Percentiles rank a stretch among this genome's conserved stretches.
phyloP scores from a whole-genome alignment of 768 basidiomycete species.

The Leccinum rimulosum region DNA sequence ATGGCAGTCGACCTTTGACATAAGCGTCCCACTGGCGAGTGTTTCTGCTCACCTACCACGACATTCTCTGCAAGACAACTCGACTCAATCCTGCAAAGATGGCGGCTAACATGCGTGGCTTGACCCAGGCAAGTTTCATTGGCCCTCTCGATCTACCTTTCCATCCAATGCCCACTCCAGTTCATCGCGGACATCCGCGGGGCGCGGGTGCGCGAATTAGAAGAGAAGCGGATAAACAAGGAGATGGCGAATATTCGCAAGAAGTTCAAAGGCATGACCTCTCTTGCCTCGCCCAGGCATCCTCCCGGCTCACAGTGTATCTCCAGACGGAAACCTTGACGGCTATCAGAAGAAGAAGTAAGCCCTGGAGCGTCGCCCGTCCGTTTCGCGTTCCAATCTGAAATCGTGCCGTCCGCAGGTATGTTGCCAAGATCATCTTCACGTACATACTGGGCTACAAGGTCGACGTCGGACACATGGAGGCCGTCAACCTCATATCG shows the following conservation, averaged over 20 bases:
- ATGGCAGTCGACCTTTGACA: constrained; percentile 7
- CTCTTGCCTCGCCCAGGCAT: constrained; percentile 7
- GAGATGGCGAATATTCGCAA: constrained; percentile 99
- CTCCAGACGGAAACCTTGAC: constrained; percentile 76
- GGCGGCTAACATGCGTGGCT: constrained; percentile 89
- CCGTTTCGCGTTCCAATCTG: constrained; percentile 13
- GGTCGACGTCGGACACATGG: constrained; percentile 99
- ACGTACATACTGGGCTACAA: constrained; percentile 99
- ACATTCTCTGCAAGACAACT: neutral
- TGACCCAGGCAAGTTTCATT: constrained; percentile 71
- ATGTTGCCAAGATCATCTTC: constrained; percentile 98
- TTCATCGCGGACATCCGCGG: constrained; percentile 99
- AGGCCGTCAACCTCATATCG: constrained; percentile 96
- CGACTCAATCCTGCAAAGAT: constrained; percentile 38
- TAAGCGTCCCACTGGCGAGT: neutral
- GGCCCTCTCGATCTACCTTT: neutral
- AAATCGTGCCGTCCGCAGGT: constrained; percentile 46
- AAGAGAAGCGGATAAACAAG: constrained; percentile 99
- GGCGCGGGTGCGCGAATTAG: constrained; percentile 91
- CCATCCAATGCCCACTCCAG: constrained; percentile 38
- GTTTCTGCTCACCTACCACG: neutral
- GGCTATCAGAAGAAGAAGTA: constrained; percentile 94
- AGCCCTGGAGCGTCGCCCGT: constrained; percentile 25
- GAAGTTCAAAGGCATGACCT: constrained; percentile 85
- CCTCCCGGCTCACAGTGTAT: constrained; percentile 4